Conservation (phyloP, 495 filamentous ascomycete species). For the Beverwykella pulmonaria region DNA sequence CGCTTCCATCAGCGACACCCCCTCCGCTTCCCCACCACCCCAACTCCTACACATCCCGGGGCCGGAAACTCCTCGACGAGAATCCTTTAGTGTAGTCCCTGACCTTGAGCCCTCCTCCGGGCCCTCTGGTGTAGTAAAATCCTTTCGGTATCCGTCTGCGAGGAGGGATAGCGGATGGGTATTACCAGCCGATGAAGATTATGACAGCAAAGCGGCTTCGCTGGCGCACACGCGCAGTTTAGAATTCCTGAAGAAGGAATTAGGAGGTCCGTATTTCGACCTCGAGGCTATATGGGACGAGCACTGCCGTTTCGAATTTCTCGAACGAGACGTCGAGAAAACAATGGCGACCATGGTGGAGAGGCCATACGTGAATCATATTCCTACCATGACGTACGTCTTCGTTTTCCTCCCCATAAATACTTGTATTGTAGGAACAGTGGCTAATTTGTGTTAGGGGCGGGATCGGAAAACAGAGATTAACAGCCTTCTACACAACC, state of each 20-base stretch:
- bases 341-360: slow-evolving; percentile 45
- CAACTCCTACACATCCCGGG: slow-evolving; percentile 31
- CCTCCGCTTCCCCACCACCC: background rate
- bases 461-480: slow-evolving; percentile 39
- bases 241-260: slow-evolving; percentile 54
- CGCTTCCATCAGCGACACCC: too few relatives aligned
- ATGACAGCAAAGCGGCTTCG: slow-evolving; percentile 45
- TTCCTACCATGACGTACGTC: slow-evolving; percentile 41
- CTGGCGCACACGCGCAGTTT: slow-evolving; percentile 58
- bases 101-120: background rate
- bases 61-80: background rate
- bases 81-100: slow-evolving; percentile 1
- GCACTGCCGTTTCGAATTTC: slow-evolving; percentile 38
- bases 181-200: slow-evolving; percentile 49
- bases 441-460: slow-evolving; percentile 24
- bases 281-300: slow-evolving; percentile 45
- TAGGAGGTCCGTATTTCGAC: slow-evolving; percentile 58
- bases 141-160: slow-evolving; percentile 42
- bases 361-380: slow-evolving; percentile 47
- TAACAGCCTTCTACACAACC: slow-evolving; percentile 44
- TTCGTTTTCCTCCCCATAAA: background rate
- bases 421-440: background rate
- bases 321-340: slow-evolving; percentile 36
- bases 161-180: slow-evolving; percentile 43
- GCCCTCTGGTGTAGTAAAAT: slow-evolving; percentile 18